A percentile compares a stretch with the other conserved stretches of the same genome.
Conservation (phyloP, 2,329 filamentous ascomycete species). For the Lomentospora prolificans region DNA sequence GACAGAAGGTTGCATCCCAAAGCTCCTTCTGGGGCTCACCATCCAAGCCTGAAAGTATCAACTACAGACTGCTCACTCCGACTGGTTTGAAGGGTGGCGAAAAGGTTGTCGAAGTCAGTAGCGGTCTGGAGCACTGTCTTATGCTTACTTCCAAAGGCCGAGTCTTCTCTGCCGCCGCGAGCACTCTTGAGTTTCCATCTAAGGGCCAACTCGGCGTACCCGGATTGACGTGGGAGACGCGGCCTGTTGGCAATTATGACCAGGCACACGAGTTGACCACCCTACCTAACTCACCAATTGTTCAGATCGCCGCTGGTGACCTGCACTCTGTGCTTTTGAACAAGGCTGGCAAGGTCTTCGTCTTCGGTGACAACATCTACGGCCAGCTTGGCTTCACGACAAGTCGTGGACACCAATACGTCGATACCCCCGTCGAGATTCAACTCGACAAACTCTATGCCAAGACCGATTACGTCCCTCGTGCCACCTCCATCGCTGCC, state of each 20-base stretch:
- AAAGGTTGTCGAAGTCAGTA: conserved; percentile 61
- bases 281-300: conserved; percentile 60
- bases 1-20: conserved; percentile 47
- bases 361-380: conserved; percentile 82
- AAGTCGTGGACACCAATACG: conserved; percentile 47
- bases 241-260: conserved; percentile 70
- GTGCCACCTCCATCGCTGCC: conserved; percentile 69
- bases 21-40: conserved; percentile 50
- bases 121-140: conserved; percentile 77
- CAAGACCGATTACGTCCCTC: conserved; percentile 50
- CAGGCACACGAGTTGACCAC: conserved; percentile 68
- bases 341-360: conserved; percentile 65
- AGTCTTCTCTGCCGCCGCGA: conserved; percentile 80
- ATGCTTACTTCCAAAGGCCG: conserved; percentile 77
- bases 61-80: conserved; percentile 65
- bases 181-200: conserved; percentile 65
- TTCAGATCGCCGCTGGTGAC: conserved; percentile 73
- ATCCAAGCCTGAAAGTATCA: conserved; percentile 34
- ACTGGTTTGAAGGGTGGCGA: conserved; percentile 56
- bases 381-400: conserved; percentile 86
- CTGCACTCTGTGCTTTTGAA: conserved; percentile 76
- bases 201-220: conserved; percentile 82
- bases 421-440: conserved; percentile 63
- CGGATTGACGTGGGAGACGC: conserved; percentile 68
- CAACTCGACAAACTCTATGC: conserved; percentile 62